Evolutionary conservation across 768 basidiomycete species (phyloP).

Genomic region (Rhizopogon roseolus): DNA sequence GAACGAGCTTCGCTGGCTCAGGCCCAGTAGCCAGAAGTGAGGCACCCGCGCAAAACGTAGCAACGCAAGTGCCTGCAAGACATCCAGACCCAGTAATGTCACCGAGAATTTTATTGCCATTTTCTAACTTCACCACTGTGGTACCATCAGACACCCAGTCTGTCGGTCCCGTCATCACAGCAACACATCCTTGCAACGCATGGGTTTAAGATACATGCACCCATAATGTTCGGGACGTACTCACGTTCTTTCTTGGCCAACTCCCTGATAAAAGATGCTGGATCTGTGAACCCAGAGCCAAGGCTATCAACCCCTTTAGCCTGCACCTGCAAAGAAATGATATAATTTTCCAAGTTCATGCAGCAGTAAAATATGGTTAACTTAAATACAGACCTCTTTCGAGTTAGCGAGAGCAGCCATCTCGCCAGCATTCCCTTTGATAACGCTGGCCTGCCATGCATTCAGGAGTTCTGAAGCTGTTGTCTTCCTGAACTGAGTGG

Average conservation of each 20-base stretch:
- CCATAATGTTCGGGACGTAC: conserved; percentile 17
- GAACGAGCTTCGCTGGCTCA: conserved; percentile 45
- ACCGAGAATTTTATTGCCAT: conserved; percentile 71
- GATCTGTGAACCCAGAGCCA: conserved; percentile 73
- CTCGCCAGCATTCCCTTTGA: conserved; percentile 93
- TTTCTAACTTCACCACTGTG: conserved; percentile 60
- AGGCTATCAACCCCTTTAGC: conserved; percentile 85
- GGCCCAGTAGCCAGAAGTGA: conserved; percentile 26
- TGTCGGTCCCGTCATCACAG: conserved; percentile 72
- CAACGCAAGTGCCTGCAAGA: conserved; percentile 71
- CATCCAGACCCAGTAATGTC: conserved; percentile 91
- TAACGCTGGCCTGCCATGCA: conserved; percentile 81
- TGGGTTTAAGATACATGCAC: background rate
- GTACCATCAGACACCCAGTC: conserved; percentile 87
- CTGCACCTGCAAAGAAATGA: conserved; percentile 43
- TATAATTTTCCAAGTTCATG: background rate
- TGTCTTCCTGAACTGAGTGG: conserved; percentile 64
- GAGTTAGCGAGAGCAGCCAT: conserved; percentile 77
- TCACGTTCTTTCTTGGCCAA: conserved; percentile 74
- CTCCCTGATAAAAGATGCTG: conserved; percentile 59
- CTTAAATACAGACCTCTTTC: conserved; percentile 47
- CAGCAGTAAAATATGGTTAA: background rate
- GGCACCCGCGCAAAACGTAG: conserved; percentile 76
- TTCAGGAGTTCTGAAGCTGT: conserved; percentile 59
- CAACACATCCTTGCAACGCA: conserved; percentile 56